A percentile compares a stretch with the other conserved stretches of the same genome.
These are phyloP conservation scores for Penicillium paneum DNA, from an alignment of 2,329 filamentous ascomycete species.

Conservation along the genomic window DNA sequence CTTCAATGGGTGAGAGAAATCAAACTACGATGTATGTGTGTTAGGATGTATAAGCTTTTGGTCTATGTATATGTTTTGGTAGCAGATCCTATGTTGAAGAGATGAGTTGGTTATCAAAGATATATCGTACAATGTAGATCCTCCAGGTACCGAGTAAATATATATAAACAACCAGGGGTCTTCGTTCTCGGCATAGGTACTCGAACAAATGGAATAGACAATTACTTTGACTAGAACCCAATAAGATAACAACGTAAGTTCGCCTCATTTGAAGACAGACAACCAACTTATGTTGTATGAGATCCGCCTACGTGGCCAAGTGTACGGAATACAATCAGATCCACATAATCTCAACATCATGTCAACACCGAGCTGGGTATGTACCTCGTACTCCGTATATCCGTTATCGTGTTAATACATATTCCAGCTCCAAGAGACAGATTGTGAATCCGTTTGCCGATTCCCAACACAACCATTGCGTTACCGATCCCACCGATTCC, in stretches of 20 bases:
- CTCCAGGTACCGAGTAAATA: background rate
- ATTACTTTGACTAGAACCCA: background rate
- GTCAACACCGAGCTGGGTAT: background rate
- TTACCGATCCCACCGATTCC: background rate
- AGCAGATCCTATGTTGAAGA: no score
- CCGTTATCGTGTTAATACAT: background rate
- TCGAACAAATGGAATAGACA: background rate
- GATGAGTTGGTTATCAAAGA: background rate
- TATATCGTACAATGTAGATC: background rate
- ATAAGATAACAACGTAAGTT: background rate
- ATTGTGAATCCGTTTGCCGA: constrained; percentile 4
- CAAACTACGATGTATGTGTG: background rate
- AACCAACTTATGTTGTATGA: background rate
- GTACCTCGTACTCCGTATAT: background rate
- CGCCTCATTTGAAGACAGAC: background rate
- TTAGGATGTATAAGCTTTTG: background rate
- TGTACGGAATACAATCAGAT: background rate
- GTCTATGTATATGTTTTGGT: background rate
- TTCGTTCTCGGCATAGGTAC: background rate
- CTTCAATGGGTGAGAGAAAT: background rate
- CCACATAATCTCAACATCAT: background rate
- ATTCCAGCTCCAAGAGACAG: background rate
- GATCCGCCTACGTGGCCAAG: background rate
- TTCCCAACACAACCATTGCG: background rate
- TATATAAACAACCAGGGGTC: background rate